A percentile compares a stretch with the other conserved stretches of the same genome.
Conservation (phyloP, 768 basidiomycete genomes). For the Tremella fuciformis region DNA sequence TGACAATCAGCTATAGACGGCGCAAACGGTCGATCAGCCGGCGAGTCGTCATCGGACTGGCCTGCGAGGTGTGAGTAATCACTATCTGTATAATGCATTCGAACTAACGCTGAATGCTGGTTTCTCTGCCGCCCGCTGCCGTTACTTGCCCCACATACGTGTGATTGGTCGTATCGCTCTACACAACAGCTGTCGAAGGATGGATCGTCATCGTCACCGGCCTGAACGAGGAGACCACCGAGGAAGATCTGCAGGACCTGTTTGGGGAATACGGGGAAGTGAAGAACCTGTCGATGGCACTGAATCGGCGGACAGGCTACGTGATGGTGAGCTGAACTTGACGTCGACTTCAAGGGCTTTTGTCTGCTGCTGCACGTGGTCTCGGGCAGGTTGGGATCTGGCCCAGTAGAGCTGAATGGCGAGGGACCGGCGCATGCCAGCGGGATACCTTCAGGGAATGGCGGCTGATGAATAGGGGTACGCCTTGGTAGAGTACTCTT, state of each 20-base stretch:
- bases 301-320: conserved; percentile 95
- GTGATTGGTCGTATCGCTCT: no score
- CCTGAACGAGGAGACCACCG: conserved; percentile 96
- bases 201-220: conserved; percentile 97
- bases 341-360: neutral
- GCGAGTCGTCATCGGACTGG: conserved; percentile 15
- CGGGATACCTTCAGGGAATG: neutral
- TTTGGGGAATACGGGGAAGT: conserved; percentile 97
- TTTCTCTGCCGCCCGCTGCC: neutral
- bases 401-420: no score
- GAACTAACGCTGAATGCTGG: neutral
- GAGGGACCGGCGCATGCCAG: neutral
- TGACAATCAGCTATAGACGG: neutral
- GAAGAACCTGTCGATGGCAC: conserved; percentile 93
- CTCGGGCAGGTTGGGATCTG: no score
- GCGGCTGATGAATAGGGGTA: conserved; percentile 66
- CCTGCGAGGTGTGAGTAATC: conserved; percentile 38
- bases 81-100: neutral
- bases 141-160: neutral
- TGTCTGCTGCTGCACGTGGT: no score
- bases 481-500: conserved; percentile 95
- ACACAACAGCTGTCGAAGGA: conserved; percentile 84
- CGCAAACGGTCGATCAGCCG: conserved; percentile 3
- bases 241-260: conserved; percentile 93
- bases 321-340: conserved; percentile 69